Percentiles rank a stretch among this genome's conserved stretches.
Evolutionary conservation across 2,329 filamentous ascomycete species (phyloP).

Genomic region (Geoglossum cookeanum): DNA sequence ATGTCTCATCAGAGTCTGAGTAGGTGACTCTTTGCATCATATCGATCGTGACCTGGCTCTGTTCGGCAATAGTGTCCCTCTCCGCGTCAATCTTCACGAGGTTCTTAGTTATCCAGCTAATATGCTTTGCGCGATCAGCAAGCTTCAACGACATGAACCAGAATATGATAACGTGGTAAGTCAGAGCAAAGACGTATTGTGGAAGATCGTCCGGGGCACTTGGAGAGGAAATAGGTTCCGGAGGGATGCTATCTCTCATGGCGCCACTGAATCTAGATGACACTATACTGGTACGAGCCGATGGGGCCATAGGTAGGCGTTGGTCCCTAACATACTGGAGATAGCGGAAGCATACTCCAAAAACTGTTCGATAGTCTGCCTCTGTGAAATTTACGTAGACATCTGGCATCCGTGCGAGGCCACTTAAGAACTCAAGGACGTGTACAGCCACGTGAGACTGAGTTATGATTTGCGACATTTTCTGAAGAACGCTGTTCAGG

Average conservation of each 20-base stretch:
- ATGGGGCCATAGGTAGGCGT: slow-evolving; percentile 15
- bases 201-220: slow-evolving; percentile 54
- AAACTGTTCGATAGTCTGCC: slow-evolving; percentile 83
- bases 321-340: slow-evolving; percentile 68
- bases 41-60: slow-evolving; percentile 82
- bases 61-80: slow-evolving; percentile 69
- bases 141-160: slow-evolving; percentile 89
- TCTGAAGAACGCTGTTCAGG: slow-evolving; percentile 69
- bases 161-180: slow-evolving; percentile 88
- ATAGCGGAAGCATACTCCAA: slow-evolving; percentile 88
- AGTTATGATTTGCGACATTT: slow-evolving; percentile 92
- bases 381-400: slow-evolving; percentile 78
- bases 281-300: slow-evolving; percentile 20
- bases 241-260: slow-evolving; percentile 10
- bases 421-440: slow-evolving; percentile 86
- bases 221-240: slow-evolving; percentile 22
- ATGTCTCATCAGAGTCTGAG: slow-evolving; percentile 65
- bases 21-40: slow-evolving; percentile 83
- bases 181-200: slow-evolving; percentile 82
- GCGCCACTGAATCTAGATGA: slow-evolving; percentile 2
- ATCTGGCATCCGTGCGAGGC: slow-evolving; percentile 65
- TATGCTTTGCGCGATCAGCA: slow-evolving; percentile 63
- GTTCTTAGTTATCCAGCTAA: slow-evolving; percentile 78
- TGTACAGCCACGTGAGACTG: slow-evolving; percentile 83
- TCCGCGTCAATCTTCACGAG: slow-evolving; percentile 58